Conservation (phyloP, 1,284 basidiomycete genomes). For the Cerioporus squamosus region DNA sequence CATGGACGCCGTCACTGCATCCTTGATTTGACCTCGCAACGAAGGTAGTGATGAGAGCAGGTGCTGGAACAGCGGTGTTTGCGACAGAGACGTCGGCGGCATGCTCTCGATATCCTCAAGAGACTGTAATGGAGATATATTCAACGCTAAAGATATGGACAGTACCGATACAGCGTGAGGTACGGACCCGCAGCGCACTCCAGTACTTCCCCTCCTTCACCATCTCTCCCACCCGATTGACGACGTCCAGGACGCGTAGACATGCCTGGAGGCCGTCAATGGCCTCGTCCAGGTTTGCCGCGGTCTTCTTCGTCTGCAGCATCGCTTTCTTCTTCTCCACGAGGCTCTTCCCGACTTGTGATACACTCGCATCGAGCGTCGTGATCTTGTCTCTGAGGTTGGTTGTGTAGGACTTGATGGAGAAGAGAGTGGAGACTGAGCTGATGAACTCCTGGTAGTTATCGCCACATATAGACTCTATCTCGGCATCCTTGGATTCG, state of each 20-base stretch:
- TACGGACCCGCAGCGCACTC: conserved; percentile 91
- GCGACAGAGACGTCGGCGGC: conserved; percentile 88
- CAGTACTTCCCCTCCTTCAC: conserved; percentile 94
- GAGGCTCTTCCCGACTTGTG: conserved; percentile 80
- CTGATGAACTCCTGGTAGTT: conserved; percentile 99
- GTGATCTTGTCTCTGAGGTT: conserved; percentile 82
- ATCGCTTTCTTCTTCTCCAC: conserved; percentile 92
- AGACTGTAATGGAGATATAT: conserved; percentile 59
- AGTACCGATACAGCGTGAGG: conserved; percentile 31
- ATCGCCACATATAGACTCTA: conserved; percentile 92
- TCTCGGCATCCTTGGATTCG: conserved; percentile 93
- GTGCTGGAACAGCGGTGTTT: conserved; percentile 93
- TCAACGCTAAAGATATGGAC: conserved; percentile 27
- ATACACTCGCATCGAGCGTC: conserved; percentile 71
- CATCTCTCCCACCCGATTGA: conserved; percentile 93
- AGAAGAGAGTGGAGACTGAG: conserved; percentile 94
- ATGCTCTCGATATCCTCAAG: conserved; percentile 93
- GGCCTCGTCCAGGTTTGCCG: conserved; percentile 92
- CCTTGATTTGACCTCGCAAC: conserved; percentile 86
- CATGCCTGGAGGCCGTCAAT: conserved; percentile 95
- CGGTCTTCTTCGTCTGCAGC: conserved; percentile 90
- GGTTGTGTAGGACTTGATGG: conserved; percentile 88
- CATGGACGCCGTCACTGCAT: conserved; percentile 92
- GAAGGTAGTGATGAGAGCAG: conserved; percentile 92
- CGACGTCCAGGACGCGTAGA: conserved; percentile 90